phyloP scores from a whole-genome alignment of 148 eudicot genomes.

The Amaranthus hypochondriacus region DNA sequence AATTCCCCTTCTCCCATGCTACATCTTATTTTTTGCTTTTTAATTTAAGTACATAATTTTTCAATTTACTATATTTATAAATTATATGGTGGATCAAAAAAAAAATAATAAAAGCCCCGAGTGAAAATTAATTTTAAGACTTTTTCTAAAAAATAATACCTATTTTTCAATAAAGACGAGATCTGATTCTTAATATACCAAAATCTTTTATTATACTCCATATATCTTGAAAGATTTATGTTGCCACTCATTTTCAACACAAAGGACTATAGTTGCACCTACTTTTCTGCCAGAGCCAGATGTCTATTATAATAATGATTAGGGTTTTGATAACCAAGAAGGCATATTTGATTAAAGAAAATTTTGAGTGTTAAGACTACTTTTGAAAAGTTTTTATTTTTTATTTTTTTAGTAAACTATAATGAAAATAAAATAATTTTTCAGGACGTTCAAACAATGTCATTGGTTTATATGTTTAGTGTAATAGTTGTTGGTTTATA shows the following conservation, averaged over 20 bases:
- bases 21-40: not conserved
- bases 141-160: not conserved
- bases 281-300: slow-evolving; percentile 7
- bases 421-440: too few species aligned
- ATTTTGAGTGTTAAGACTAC: too few species aligned
- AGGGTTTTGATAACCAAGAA: not conserved
- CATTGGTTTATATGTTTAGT: too few species aligned
- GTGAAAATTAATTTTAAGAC: too few species aligned
- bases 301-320: not conserved
- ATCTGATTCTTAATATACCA: not conserved
- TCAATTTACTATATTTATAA: slow-evolving; percentile 11
- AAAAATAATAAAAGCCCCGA: too few species aligned
- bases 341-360: too few species aligned
- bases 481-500: too few species aligned
- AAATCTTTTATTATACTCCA: not conserved
- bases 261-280: slow-evolving; percentile 23
- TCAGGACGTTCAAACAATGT: too few species aligned
- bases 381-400: too few species aligned
- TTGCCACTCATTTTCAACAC: slow-evolving; percentile 11
- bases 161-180: slow-evolving; percentile 5
- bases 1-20: slow-evolving; percentile 6
- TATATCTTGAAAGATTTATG: not conserved
- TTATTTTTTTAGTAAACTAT: too few species aligned
- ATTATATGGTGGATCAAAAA: not conserved
- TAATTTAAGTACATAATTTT: slow-evolving; percentile 3